Conservation (phyloP, 2,329 filamentous ascomycete genomes). For the Zymoseptoria passerinii region DNA sequence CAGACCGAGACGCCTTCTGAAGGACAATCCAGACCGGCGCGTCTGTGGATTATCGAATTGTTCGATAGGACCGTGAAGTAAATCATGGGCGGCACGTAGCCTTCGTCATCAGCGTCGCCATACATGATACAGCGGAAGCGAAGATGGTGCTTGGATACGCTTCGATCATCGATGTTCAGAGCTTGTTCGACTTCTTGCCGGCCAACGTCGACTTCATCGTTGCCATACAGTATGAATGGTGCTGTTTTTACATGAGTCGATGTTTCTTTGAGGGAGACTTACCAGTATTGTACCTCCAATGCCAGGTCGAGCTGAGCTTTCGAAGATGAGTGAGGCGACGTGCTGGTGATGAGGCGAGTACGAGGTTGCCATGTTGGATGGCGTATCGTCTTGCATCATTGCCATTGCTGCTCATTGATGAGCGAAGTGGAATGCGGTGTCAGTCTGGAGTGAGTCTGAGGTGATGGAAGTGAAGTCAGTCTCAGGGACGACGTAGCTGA, state of each 20-base stretch:
- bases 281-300: constrained; percentile 1
- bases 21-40: constrained; percentile 21
- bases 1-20: constrained; percentile 22
- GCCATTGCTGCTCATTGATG: neutral
- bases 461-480: neutral
- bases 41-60: constrained; percentile 35
- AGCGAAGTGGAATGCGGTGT: neutral
- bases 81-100: constrained; percentile 37
- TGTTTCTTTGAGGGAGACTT: neutral
- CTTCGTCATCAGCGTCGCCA: constrained; percentile 30
- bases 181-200: constrained; percentile 18
- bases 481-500: no score
- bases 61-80: constrained; percentile 40
- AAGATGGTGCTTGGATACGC: constrained; percentile 40
- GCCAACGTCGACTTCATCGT: constrained; percentile 26
- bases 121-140: constrained; percentile 41
- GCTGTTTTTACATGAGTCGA: neutral
- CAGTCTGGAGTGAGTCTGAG: neutral
- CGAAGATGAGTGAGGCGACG: constrained; percentile 5
- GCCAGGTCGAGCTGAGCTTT: constrained; percentile 5
- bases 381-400: neutral
- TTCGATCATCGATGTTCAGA: constrained; percentile 23
- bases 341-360: neutral
- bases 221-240: neutral
- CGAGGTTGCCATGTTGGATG: constrained; percentile 16